Conservation (phyloP, 1,284 basidiomycete genomes). For the Cerrena zonata region DNA sequence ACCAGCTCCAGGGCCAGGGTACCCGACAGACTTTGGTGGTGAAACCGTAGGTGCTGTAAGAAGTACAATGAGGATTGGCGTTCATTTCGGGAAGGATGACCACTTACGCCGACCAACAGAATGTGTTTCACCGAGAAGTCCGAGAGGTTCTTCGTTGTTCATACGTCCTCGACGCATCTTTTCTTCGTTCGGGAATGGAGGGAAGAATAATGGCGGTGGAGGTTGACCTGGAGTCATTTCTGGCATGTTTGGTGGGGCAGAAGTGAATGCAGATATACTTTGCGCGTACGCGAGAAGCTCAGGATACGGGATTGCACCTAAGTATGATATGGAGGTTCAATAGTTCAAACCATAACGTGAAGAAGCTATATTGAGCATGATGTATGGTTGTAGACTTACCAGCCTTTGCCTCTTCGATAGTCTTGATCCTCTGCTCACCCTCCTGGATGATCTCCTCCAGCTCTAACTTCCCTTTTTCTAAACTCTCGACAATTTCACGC, state of each 20-base stretch:
- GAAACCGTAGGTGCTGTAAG: conserved; percentile 51
- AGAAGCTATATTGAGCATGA: conserved; percentile 1
- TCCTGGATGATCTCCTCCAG: conserved; percentile 64
- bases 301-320: conserved; percentile 72
- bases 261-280: conserved; percentile 74
- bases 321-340: background rate
- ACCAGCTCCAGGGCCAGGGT: conserved; percentile 37
- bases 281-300: conserved; percentile 76
- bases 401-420: conserved; percentile 64
- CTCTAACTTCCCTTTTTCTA: conserved; percentile 61
- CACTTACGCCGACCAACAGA: conserved; percentile 67
- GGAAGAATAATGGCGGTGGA: conserved; percentile 72
- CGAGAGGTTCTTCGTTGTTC: conserved; percentile 72
- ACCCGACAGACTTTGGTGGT: conserved; percentile 42
- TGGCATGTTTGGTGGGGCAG: conserved; percentile 78
- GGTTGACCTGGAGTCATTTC: conserved; percentile 64
- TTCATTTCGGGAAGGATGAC: conserved; percentile 5
- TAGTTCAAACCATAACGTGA: background rate
- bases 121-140: conserved; percentile 70
- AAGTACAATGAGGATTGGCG: background rate
- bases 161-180: conserved; percentile 76
- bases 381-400: conserved; percentile 36
- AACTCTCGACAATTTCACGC: conserved; percentile 55
- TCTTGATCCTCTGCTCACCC: conserved; percentile 62
- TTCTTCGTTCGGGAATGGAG: conserved; percentile 81